Evolutionary conservation across 371 early-diverging fungal species (phyloP).

Genomic region (Entomophthora muscae): DNA sequence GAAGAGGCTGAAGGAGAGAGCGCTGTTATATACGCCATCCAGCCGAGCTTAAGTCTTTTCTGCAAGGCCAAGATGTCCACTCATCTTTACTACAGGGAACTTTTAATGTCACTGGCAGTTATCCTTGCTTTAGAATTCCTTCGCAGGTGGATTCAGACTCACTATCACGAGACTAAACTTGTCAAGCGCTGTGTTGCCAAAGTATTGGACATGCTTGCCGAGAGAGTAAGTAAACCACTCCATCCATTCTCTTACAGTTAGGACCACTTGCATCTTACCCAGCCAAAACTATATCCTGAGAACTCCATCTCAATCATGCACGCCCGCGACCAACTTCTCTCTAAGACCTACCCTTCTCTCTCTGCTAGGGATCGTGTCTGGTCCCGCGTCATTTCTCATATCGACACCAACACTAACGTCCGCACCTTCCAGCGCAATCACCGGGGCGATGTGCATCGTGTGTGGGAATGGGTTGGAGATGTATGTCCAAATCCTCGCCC

Average conservation of each 20-base stretch:
- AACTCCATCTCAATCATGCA: background rate
- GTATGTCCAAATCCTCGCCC: background rate
- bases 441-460: conserved; percentile 1
- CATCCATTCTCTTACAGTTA: no score
- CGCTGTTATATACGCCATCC: background rate
- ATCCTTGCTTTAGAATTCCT: background rate
- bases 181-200: background rate
- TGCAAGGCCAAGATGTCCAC: background rate
- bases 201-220: background rate
- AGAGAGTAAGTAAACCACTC: conserved; percentile 1
- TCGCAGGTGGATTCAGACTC: background rate
- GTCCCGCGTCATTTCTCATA: background rate
- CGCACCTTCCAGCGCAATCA: background rate
- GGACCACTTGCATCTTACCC: background rate
- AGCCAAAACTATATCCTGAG: background rate
- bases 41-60: background rate
- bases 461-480: conserved; percentile 9
- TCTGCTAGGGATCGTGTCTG: background rate
- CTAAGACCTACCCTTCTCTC: background rate
- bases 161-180: background rate
- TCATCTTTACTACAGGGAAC: background rate
- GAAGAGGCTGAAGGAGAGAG: background rate
- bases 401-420: background rate
- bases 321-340: background rate
- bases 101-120: background rate